phyloP scores from a whole-genome alignment of 2,329 filamentous ascomycete species.

The Capronia americana region DNA sequence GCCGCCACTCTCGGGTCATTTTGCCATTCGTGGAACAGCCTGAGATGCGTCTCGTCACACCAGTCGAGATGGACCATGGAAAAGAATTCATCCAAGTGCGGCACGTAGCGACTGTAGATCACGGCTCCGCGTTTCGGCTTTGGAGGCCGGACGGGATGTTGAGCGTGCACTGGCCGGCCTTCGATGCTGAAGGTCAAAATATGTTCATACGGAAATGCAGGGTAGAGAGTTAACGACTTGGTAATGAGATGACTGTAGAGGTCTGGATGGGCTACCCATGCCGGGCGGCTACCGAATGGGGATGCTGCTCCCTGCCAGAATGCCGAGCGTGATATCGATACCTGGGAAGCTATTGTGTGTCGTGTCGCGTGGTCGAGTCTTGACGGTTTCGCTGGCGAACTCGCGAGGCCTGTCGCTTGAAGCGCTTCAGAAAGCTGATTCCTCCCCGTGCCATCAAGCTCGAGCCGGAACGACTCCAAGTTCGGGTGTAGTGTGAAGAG shows the following conservation, averaged over 20 bases:
- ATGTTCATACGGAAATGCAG: slow-evolving; percentile 13
- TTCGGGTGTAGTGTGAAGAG: too few relatives aligned
- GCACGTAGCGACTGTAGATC: slow-evolving; percentile 79
- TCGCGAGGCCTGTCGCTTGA: too few relatives aligned
- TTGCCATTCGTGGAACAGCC: slow-evolving; percentile 79
- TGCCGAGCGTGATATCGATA: slow-evolving; percentile 45
- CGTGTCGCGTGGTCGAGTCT: slow-evolving; percentile 44
- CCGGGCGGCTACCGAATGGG: slow-evolving; percentile 61
- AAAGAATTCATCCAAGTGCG: slow-evolving; percentile 76
- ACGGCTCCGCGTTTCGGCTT: slow-evolving; percentile 74
- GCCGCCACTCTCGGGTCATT: slow-evolving; percentile 81
- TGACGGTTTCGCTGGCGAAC: slow-evolving; percentile 22
- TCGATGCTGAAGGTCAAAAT: slow-evolving; percentile 53
- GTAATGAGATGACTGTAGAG: slow-evolving; percentile 56
- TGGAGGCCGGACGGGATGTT: slow-evolving; percentile 72
- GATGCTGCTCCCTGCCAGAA: slow-evolving; percentile 76
- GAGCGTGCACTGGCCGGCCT: slow-evolving; percentile 60
- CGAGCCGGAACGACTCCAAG: too few relatives aligned
- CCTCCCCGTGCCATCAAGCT: too few relatives aligned
- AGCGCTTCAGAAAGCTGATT: too few relatives aligned
- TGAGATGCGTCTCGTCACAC: slow-evolving; percentile 66
- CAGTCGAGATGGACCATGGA: slow-evolving; percentile 78
- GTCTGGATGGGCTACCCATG: too few relatives aligned
- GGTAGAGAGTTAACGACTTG: slow-evolving; percentile 37
- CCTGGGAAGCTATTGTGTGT: slow-evolving; percentile 44